Conservation (phyloP, 768 basidiomycete species). For the Clavaria fumosa region DNA sequence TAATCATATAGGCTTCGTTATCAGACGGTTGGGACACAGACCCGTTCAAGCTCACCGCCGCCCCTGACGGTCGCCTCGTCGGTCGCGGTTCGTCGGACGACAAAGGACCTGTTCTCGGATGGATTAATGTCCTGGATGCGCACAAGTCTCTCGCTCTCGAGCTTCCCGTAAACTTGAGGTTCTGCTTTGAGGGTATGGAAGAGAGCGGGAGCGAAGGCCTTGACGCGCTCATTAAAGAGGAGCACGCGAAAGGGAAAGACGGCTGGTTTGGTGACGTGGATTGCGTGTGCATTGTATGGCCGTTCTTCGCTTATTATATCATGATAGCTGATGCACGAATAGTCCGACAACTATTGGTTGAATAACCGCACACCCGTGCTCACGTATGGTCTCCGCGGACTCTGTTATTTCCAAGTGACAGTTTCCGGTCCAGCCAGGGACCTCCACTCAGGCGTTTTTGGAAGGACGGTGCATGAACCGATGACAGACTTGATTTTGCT, state of each 20-base stretch:
- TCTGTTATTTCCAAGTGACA: conserved; percentile 73
- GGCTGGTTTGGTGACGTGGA: conserved; percentile 82
- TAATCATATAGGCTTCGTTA: conserved; percentile 10
- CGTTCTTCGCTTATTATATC: neutral
- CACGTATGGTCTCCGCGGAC: conserved; percentile 81
- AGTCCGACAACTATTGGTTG: conserved; percentile 94
- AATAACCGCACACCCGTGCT: conserved; percentile 66
- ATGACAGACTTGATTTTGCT: conserved; percentile 86
- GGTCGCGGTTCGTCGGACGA: conserved; percentile 86
- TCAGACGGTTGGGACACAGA: conserved; percentile 81
- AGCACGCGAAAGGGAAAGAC: conserved; percentile 40
- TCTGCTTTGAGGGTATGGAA: conserved; percentile 97
- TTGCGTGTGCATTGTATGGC: conserved; percentile 78
- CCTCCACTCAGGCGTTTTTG: conserved; percentile 82
- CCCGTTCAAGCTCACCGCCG: conserved; percentile 56
- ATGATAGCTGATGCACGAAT: neutral
- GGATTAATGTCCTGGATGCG: conserved; percentile 83
- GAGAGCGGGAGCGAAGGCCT: conserved; percentile 86
- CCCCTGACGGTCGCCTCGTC: conserved; percentile 41
- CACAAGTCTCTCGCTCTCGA: conserved; percentile 49
- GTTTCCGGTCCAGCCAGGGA: conserved; percentile 76
- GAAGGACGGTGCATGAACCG: conserved; percentile 71
- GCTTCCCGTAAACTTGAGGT: conserved; percentile 78
- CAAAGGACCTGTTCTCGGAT: conserved; percentile 80
- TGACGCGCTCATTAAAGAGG: conserved; percentile 68